A percentile compares a stretch with the other conserved stretches of the same genome.
phyloP scores from a whole-genome alignment of 352 stramenopile genomes.

The Pelagophyceae sp. region DNA sequence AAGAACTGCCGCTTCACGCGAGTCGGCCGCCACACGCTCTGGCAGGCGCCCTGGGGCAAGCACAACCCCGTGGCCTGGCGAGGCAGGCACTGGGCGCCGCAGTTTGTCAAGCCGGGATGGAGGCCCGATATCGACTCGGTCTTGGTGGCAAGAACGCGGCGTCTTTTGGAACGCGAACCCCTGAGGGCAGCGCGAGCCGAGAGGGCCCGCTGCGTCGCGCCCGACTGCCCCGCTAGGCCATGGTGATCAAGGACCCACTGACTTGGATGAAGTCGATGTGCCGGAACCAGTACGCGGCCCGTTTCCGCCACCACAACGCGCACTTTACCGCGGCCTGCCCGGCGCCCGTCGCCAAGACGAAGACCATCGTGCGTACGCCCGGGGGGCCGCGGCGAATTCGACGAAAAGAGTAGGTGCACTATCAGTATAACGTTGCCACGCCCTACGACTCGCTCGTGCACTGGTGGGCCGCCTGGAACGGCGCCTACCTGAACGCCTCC shows the following conservation, averaged over 20 bases:
- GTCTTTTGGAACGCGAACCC: too few relatives aligned
- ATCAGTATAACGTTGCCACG: background rate
- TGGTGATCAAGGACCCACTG: constrained; percentile 12
- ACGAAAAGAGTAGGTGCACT: too few relatives aligned
- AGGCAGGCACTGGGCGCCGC: constrained; percentile 11
- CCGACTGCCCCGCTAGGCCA: too few relatives aligned
- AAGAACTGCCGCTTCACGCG: constrained; percentile 2
- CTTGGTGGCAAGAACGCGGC: too few relatives aligned
- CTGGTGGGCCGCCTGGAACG: constrained; percentile 7
- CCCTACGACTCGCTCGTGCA: background rate
- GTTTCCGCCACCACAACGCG: background rate
- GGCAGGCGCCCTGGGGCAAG: constrained; percentile 18
- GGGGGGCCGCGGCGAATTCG: too few relatives aligned
- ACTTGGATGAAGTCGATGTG: constrained; percentile 21
- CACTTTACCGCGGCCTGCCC: background rate
- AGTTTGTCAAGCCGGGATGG: constrained; percentile 1
- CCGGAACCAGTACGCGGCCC: constrained; percentile 11
- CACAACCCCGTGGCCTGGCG: constrained; percentile 12
- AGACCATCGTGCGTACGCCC: background rate
- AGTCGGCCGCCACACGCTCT: background rate
- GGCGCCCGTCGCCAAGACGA: background rate
- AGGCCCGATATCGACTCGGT: background rate
- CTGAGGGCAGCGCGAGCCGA: too few relatives aligned
- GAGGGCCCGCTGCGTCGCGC: too few relatives aligned
- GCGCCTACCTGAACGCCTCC: background rate